Base-by-base conservation (phyloP, 2,329 filamentous ascomycete genomes). In the Hypoxylon sp. region DNA sequence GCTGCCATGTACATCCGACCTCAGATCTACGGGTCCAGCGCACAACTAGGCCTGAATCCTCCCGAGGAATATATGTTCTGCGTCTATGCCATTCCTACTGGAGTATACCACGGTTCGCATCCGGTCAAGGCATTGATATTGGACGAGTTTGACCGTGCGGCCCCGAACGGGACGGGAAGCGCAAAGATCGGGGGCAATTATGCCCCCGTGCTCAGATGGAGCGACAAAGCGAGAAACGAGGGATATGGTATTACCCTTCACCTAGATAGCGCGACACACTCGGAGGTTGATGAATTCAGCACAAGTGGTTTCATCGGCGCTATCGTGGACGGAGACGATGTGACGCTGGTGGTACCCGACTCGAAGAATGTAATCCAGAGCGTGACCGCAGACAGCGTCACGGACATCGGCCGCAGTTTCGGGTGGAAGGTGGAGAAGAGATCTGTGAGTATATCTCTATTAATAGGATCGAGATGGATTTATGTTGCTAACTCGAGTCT, bases 161-260 rank as follows among this genome's bases (percentile, higher is more conserved):
- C 95, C n/a, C 95, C 96, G 0, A 88, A 93, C 73, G 95, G 95
- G 0, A 96, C 92, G 0, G 95, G 95, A 0, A 90, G 88, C 67
- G 95, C 93, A n/a, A 98, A 98, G 81, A 86, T 98, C 2, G 95
- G 96, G 24, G 96, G 95, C 12, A 98, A 98, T 81, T 98, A 98
- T 76, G 95, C 94, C 8, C 95, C 95, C 2, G 95, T 98, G 4
- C 80, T 98, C 74, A 85, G 91, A 59, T 93, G 93, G 85, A 96
- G 92, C 75, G 93, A 97, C 73, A 90, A 87, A 74, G 95, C 96
- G 0, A 83, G 90, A 61, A 81, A 83, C 16, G 87, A 93, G 64
- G 95, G 95, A 30, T 98, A 87, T 75, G 94, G 93, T n/a, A 98
- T 98, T 75, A 98, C 95, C 1, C 83, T 98, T 74, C 95, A 98